Conservation (phyloP, 2,329 filamentous ascomycete genomes). For the Neofusicoccum sp. region DNA sequence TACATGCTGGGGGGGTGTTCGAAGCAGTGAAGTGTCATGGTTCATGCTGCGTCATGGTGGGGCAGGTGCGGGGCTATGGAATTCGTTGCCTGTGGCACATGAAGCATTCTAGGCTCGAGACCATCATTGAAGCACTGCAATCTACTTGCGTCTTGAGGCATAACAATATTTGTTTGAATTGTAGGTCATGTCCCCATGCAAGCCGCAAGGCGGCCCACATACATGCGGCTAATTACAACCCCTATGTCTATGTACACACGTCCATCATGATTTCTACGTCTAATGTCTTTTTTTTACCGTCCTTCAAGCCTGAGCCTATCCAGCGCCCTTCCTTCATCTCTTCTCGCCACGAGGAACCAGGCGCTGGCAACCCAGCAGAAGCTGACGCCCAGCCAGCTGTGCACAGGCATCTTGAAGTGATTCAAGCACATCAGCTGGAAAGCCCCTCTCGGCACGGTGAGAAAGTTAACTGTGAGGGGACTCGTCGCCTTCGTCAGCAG, state of each 20-base stretch:
- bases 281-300: conserved; percentile 10
- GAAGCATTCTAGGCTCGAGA: no score
- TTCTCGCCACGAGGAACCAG: conserved; percentile 52
- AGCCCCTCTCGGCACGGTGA: conserved; percentile 52
- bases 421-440: conserved; percentile 53
- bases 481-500: conserved; percentile 54
- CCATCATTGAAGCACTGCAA: background rate
- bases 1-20: background rate
- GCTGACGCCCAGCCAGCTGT: conserved; percentile 55
- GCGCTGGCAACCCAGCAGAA: conserved; percentile 54
- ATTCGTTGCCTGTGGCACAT: background rate
- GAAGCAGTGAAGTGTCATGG: background rate
- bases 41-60: conserved; percentile 11
- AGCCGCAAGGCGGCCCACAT: background rate
- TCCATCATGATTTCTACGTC: background rate
- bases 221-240: background rate
- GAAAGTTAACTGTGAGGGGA: conserved; percentile 53
- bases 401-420: conserved; percentile 51
- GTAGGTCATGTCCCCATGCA: background rate
- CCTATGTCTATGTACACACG: background rate
- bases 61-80: conserved; percentile 7
- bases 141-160: background rate
- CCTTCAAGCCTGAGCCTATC: conserved; percentile 38
- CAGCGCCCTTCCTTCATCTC: conserved; percentile 42
- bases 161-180: background rate